These are phyloP conservation scores for Verticillium longisporum DNA, from an alignment of 2,329 filamentous ascomycete genomes.

Conservation along the genomic window DNA sequence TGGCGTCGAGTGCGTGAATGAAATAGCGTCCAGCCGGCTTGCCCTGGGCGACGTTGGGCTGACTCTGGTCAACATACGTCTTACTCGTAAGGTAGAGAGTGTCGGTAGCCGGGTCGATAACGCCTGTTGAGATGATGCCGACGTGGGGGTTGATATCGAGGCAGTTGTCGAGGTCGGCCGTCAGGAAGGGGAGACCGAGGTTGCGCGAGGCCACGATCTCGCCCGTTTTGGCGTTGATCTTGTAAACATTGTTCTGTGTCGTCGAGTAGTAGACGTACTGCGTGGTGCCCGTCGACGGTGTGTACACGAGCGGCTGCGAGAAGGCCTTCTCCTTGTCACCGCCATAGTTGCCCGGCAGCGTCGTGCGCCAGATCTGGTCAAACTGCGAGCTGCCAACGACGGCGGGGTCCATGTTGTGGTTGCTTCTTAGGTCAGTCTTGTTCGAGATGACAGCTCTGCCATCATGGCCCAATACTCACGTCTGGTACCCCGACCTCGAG, in stretches of 20 bases:
- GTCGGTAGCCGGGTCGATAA: conserved; percentile 35
- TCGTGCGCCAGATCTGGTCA: conserved; percentile 45
- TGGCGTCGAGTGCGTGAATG: conserved; percentile 27
- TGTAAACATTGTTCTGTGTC: conserved; percentile 50
- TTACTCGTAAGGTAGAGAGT: conserved; percentile 35
- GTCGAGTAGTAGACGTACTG: conserved; percentile 50
- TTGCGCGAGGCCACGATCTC: conserved; percentile 37
- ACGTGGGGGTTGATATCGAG: conserved; percentile 38
- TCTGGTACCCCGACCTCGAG: conserved; percentile 43
- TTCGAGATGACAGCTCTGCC: not conserved
- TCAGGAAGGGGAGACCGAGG: conserved; percentile 40
- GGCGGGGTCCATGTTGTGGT: conserved; percentile 56
- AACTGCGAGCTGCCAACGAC: conserved; percentile 47
- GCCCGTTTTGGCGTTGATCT: conserved; percentile 46
- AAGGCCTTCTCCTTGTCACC: conserved; percentile 42
- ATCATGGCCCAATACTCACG: conserved; percentile 23
- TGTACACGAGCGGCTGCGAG: conserved; percentile 42
- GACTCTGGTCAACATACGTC: conserved; percentile 27
- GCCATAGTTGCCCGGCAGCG: conserved; percentile 44
- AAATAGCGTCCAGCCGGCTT: conserved; percentile 24
- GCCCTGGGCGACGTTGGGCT: conserved; percentile 20
- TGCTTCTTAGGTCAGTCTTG: conserved; percentile 18
- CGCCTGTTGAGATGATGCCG: conserved; percentile 36
- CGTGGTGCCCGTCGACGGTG: conserved; percentile 31
- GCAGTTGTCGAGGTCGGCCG: conserved; percentile 39